phyloP scores from a whole-genome alignment of 2,329 filamentous ascomycete species.

The Torrubiella hemipterigena region DNA sequence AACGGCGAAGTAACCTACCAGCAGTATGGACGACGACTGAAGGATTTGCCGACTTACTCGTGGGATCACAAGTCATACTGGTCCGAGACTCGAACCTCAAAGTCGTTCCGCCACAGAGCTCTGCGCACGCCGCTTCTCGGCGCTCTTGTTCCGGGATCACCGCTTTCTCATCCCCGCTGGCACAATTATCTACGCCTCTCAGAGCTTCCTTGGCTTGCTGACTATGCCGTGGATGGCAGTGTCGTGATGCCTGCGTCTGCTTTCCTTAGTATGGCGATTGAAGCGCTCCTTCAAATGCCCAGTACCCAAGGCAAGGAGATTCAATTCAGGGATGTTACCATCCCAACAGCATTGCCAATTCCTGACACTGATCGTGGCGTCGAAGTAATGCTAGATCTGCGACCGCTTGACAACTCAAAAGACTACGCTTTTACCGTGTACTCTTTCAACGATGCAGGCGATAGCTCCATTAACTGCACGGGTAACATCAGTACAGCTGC shows the following conservation, averaged over 20 bases:
- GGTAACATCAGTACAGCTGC: background rate
- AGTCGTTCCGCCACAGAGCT: background rate
- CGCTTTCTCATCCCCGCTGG: background rate
- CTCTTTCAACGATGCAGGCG: background rate
- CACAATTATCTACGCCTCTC: slow-evolving; percentile 12
- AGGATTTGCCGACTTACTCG: background rate
- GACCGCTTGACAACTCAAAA: background rate
- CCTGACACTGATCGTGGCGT: background rate
- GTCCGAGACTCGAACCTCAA: background rate
- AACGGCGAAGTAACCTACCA: background rate
- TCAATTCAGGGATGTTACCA: background rate
- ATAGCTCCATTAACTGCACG: background rate
- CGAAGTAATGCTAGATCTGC: background rate
- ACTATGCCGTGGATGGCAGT: slow-evolving; percentile 19
- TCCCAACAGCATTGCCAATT: background rate
- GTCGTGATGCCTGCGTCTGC: slow-evolving; percentile 26
- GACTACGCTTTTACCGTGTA: background rate
- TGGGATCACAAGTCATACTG: background rate
- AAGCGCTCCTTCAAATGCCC: slow-evolving; percentile 18
- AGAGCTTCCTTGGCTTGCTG: slow-evolving; percentile 13
- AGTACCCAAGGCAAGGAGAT: background rate
- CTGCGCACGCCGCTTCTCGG: slow-evolving; percentile 7
- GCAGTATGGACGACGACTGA: background rate
- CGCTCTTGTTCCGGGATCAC: slow-evolving; percentile 2
- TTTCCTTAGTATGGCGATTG: slow-evolving; percentile 24